These are phyloP conservation scores for Backusella psychrophila DNA, from an alignment of 192 early-diverging fungal species.

Conservation along the genomic window DNA sequence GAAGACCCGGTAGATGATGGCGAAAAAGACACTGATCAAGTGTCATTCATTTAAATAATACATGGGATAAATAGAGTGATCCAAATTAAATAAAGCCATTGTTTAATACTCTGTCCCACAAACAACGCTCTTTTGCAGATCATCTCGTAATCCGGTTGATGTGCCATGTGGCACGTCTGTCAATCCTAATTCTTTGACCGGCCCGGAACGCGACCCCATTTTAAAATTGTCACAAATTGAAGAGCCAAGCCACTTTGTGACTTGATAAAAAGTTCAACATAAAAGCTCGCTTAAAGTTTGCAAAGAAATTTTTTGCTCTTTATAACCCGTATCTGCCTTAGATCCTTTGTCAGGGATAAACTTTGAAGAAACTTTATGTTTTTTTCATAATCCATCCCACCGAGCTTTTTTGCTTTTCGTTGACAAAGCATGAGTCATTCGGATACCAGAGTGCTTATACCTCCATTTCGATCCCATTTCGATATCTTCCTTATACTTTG, in stretches of 20 bases:
- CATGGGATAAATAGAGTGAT: no score
- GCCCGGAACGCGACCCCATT: no score
- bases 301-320: not conserved
- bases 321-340: constrained; percentile 25
- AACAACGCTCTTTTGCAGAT: no score
- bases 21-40: no score
- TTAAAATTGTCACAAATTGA: not conserved
- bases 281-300: not conserved
- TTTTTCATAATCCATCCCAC: not conserved
- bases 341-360: constrained; percentile 19
- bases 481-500: not conserved
- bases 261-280: not conserved
- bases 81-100: no score
- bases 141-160: no score
- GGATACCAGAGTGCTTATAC: constrained; percentile 24
- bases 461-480: constrained; percentile 17
- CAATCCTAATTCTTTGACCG: no score
- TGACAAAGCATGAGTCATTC: constrained; percentile 29
- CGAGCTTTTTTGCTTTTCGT: constrained; percentile 2
- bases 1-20: no score
- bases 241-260: not conserved
- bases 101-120: no score
- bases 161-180: no score
- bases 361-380: not conserved
- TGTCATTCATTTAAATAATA: no score